phyloP scores from a whole-genome alignment of 306 rosid species.

The Cotoneaster glaucophyllus region DNA sequence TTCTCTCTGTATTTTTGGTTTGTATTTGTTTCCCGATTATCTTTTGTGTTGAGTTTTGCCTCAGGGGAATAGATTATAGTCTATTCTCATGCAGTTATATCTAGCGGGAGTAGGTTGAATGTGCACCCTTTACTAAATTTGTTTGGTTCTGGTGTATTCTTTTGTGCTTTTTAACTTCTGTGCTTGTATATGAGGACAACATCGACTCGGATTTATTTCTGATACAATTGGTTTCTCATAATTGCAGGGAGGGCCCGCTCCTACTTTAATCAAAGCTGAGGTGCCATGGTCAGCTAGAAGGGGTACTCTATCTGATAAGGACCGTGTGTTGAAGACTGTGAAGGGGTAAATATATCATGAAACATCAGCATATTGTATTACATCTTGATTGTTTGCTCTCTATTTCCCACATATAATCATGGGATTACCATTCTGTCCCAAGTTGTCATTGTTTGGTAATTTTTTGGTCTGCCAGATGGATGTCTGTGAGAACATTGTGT shows the following conservation, averaged over 20 bases:
- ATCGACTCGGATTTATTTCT: background rate
- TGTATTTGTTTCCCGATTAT: background rate
- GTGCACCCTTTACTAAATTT: background rate
- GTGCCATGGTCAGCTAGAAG: constrained; percentile 95
- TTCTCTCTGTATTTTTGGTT: background rate
- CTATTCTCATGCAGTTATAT: background rate
- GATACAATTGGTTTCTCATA: constrained; percentile 1
- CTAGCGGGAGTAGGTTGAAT: background rate
- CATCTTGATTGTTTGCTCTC: background rate
- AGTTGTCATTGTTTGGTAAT: background rate
- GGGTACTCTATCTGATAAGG: constrained; percentile 78
- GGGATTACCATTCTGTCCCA: background rate
- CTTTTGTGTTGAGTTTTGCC: background rate
- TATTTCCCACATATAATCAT: background rate
- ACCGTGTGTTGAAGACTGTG: constrained; percentile 85
- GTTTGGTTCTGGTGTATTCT: constrained; percentile 4
- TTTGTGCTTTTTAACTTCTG: background rate
- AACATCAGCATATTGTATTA: background rate
- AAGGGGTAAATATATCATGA: constrained; percentile 64
- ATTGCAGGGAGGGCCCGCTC: constrained; percentile 70
- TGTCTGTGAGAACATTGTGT: background rate
- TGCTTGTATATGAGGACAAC: background rate
- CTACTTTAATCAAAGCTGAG: constrained; percentile 78
- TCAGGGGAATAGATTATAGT: background rate
- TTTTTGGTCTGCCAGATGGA: background rate